Percentiles rank a stretch among this genome's conserved stretches.
Evolutionary conservation across 306 rosid species (phyloP).

Genomic region (Gastrolobium bilobum): DNA sequence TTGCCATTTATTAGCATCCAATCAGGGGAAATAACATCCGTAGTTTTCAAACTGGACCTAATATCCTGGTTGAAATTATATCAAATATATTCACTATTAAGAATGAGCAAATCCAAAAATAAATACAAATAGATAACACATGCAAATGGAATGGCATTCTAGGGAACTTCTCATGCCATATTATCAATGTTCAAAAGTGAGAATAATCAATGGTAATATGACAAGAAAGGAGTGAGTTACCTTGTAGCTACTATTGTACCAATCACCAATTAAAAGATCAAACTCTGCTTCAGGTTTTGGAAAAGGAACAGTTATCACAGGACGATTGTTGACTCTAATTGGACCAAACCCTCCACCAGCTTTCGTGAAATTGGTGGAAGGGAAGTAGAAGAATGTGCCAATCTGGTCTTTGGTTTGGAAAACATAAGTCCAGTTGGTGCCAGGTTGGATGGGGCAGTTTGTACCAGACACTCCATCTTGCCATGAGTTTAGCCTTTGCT

Average conservation of each 20-base stretch:
- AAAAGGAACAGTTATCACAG: constrained; percentile 71
- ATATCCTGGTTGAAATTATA: constrained; percentile 54
- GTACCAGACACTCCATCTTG: constrained; percentile 96
- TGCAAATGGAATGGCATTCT: neutral
- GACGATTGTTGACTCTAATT: constrained; percentile 69
- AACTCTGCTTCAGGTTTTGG: constrained; percentile 80
- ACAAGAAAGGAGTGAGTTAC: constrained; percentile 46
- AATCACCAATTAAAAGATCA: constrained; percentile 84
- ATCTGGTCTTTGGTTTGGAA: constrained; percentile 87
- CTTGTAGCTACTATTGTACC: constrained; percentile 77
- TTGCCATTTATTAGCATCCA: constrained; percentile 82
- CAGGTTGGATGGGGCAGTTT: constrained; percentile 79
- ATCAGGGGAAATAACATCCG: constrained; percentile 51
- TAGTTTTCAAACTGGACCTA: constrained; percentile 47
- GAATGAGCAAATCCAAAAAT: constrained; percentile 10
- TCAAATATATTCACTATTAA: neutral
- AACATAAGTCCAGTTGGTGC: constrained; percentile 73
- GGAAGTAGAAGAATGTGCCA: constrained; percentile 87
- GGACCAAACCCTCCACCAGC: constrained; percentile 89
- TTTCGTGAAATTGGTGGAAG: constrained; percentile 82
- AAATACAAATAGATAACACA: constrained; percentile 5
- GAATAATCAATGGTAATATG: constrained; percentile 18
- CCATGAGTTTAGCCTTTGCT: constrained; percentile 90
- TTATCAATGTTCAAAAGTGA: constrained; percentile 5
- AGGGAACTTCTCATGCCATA: neutral